phyloP scores from a whole-genome alignment of 75 land plant species.

The Pseudotsuga menziesii region DNA sequence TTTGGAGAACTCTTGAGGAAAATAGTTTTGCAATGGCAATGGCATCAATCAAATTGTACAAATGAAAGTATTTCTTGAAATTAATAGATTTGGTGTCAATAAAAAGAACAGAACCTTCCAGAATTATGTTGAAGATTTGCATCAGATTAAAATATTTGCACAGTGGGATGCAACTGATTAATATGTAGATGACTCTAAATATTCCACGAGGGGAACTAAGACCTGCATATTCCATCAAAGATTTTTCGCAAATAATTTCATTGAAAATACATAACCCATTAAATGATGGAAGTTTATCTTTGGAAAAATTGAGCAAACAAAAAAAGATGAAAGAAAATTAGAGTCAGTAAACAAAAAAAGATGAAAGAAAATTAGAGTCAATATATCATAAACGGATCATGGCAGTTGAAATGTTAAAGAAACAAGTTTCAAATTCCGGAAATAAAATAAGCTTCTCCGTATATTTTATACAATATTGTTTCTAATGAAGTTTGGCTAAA shows the following conservation, averaged over 20 bases:
- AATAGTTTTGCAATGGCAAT: no score
- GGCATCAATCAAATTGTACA: no score
- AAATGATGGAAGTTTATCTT: neutral
- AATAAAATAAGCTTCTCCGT: neutral
- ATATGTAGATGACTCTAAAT: neutral
- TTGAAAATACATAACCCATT: neutral
- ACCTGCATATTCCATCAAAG: neutral
- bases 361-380: neutral
- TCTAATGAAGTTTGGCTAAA: constrained; percentile 1
- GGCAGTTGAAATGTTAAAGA: neutral
- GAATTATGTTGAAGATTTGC: neutral
- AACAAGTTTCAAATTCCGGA: neutral
- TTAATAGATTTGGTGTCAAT: no score
- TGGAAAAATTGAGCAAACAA: neutral
- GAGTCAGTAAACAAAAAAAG: neutral
- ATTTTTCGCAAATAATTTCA: neutral
- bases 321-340: neutral
- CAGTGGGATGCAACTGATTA: neutral
- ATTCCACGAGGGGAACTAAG: neutral
- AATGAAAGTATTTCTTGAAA: no score
- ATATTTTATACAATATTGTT: neutral
- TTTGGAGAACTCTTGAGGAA: no score
- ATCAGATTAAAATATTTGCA: neutral
- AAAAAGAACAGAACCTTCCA: neutral
- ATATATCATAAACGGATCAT: neutral